Evolutionary conservation across 2,329 filamentous ascomycete genomes (phyloP), one percentile per base, ranked within the genome.

Genomic region (Penicillium italicum): DNA sequence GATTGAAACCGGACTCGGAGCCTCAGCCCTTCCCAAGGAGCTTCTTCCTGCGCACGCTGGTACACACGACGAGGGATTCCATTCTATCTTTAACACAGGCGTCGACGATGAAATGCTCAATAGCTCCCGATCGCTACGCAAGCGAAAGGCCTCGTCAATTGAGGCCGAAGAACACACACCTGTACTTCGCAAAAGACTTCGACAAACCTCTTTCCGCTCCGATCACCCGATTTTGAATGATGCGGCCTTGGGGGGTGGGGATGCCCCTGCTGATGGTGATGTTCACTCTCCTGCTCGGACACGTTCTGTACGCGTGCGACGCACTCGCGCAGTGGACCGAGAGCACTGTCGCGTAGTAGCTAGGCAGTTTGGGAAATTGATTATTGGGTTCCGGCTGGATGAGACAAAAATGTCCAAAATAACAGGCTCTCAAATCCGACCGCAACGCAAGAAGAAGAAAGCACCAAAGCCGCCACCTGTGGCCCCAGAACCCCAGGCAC

Each of bases 81-180:
- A 90, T 72, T 91, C 89, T 0, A 84, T 91, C 28, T 91, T 91
- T 72, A 88, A 88, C 62, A 85, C 86, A 53, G 76, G 89, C 36
- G 79, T 89, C 51, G 84, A 88, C 50, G 87, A 88, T 59, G 88
- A 91, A 66, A 81, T 87, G 8, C 80, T 88, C 76, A 88, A 93
- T 72, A 89, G 87, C 43, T 86, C 90, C 9, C 86, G 91, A 50
- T 83, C 89, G 31, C 77, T 96, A 57, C 83, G 92, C 57, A 96
- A 96, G 75, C 85, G 92, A 51, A 96, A 93, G 72, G 87, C 90
- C 18, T 91, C 90, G 1, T 88, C 89, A 3, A 79, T 82, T 12
- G 82, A 85, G 55, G 79, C 66, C 14, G 85, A 87, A 46, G 78
- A 74, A 48, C 68, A 72, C 47, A 62, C 64, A 2, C 69, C 71